Conservation (phyloP, 2,329 filamentous ascomycete genomes). For the Trichoderma sp. region DNA sequence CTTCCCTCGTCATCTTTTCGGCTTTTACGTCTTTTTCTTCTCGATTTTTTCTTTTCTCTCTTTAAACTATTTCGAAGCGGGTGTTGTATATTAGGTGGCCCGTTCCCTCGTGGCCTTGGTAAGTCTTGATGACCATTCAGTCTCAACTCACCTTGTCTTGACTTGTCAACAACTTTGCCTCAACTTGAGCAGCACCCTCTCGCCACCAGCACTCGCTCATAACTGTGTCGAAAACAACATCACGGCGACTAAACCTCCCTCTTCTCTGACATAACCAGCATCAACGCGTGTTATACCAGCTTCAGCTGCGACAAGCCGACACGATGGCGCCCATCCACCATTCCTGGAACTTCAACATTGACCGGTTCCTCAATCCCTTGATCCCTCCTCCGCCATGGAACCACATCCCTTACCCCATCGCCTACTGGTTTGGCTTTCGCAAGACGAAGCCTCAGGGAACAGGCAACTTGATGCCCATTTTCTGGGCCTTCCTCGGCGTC, state of each 20-base stretch:
- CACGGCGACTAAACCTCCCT: neutral
- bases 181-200: neutral
- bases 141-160: neutral
- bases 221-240: neutral
- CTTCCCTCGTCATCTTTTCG: neutral
- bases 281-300: neutral
- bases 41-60: neutral
- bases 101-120: neutral
- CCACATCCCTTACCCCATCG: slow-evolving; percentile 61
- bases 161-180: neutral
- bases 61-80: neutral
- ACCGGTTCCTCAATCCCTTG: slow-evolving; percentile 69
- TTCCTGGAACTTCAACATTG: slow-evolving; percentile 67
- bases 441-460: slow-evolving; percentile 35
- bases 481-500: slow-evolving; percentile 64
- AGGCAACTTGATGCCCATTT: slow-evolving; percentile 57
- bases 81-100: neutral
- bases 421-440: slow-evolving; percentile 67
- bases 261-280: neutral
- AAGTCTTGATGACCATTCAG: neutral
- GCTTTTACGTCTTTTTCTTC: neutral
- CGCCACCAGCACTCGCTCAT: neutral
- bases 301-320: neutral
- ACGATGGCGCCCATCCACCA: slow-evolving; percentile 20
- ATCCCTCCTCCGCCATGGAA: slow-evolving; percentile 64